Percentiles rank a stretch among this genome's conserved stretches.
Conservation (phyloP, 805 yeast genomes). For the Metschnikowia sp. region DNA sequence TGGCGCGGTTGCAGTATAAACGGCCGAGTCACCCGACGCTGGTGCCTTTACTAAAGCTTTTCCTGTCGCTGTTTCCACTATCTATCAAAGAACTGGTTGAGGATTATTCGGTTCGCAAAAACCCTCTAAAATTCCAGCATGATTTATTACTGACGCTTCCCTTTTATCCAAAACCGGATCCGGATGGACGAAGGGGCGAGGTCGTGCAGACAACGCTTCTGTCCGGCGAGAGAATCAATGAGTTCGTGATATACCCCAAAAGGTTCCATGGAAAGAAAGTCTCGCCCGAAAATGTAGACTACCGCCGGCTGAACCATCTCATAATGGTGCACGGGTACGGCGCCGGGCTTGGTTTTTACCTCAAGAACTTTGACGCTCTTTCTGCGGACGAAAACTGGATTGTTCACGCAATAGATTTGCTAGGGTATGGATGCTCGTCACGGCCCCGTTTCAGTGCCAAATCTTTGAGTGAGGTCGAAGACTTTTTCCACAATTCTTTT, state of each 20-base stretch:
- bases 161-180: slow-evolving; percentile 39
- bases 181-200: slow-evolving; percentile 27
- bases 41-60: slow-evolving; percentile 53
- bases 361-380: slow-evolving; percentile 36
- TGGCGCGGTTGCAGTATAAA: slow-evolving; percentile 28
- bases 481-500: slow-evolving; percentile 63
- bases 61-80: slow-evolving; percentile 58
- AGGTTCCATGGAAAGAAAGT: neutral
- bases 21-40: slow-evolving; percentile 67
- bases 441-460: slow-evolving; percentile 57
- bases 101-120: slow-evolving; percentile 44
- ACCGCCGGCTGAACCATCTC: slow-evolving; percentile 23
- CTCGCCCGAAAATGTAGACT: neutral
- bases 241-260: slow-evolving; percentile 35
- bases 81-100: slow-evolving; percentile 46
- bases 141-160: slow-evolving; percentile 45
- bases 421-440: slow-evolving; percentile 89
- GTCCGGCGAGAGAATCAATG: slow-evolving; percentile 35
- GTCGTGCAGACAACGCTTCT: slow-evolving; percentile 31
- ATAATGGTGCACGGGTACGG: slow-evolving; percentile 47
- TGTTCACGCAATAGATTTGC: slow-evolving; percentile 79
- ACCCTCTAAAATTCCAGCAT: slow-evolving; percentile 44
- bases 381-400: slow-evolving; percentile 49
- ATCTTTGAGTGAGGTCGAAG: slow-evolving; percentile 51
- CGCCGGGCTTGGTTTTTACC: slow-evolving; percentile 42